Conservation (phyloP, 2,329 filamentous ascomycete genomes). For the Fusarium globosum region DNA sequence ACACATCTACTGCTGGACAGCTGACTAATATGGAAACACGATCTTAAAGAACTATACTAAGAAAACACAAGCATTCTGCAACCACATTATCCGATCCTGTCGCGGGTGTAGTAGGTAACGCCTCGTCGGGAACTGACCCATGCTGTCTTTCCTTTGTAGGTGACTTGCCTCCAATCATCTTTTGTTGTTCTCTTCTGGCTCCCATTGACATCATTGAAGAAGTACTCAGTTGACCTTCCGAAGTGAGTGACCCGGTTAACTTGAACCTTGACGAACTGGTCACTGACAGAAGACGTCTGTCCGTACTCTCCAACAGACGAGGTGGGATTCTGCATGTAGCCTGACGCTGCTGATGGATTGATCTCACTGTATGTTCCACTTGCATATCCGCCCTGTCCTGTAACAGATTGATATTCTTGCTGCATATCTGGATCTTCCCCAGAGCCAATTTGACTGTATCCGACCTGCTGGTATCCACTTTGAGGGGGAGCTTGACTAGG, state of each 20-base stretch:
- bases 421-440: too few species aligned
- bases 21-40: constrained; percentile 1
- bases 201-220: neutral
- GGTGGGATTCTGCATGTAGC: neutral
- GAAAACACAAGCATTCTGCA: neutral
- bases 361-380: neutral
- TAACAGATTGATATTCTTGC: neutral
- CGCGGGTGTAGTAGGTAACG: neutral
- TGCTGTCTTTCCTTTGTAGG: neutral
- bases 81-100: neutral
- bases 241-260: neutral
- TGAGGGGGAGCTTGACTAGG: neutral
- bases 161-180: neutral
- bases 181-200: neutral
- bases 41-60: neutral
- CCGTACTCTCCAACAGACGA: neutral
- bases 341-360: neutral
- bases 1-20: constrained; percentile 12
- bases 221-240: neutral
- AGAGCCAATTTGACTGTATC: neutral
- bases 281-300: neutral
- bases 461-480: neutral
- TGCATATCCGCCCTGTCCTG: neutral
- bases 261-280: neutral
- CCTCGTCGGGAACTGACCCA: neutral